A percentile compares a stretch with the other conserved stretches of the same genome.
These are phyloP conservation scores for Tetracladium setigerum DNA, from an alignment of 495 filamentous ascomycete genomes.

Conservation along the genomic window DNA sequence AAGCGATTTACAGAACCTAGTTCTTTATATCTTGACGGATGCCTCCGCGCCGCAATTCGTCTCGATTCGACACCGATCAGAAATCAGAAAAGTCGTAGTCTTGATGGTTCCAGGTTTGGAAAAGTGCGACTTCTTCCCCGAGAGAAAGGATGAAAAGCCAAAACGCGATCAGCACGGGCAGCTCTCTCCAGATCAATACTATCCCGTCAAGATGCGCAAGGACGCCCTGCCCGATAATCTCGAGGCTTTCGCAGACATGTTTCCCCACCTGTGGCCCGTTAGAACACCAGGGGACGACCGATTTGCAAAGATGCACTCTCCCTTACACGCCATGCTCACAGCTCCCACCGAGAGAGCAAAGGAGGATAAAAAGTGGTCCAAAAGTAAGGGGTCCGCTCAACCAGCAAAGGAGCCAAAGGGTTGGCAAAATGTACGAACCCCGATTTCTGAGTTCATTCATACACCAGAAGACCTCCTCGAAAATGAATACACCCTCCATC, in stretches of 20 bases:
- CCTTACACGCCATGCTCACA: constrained; percentile 69
- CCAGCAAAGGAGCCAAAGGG: constrained; percentile 48
- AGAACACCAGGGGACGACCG: constrained; percentile 78
- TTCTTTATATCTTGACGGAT: constrained; percentile 87
- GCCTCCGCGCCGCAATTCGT: constrained; percentile 81
- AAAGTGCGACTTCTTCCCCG: constrained; percentile 64
- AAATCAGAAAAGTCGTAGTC: constrained; percentile 79
- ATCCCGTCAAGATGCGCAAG: constrained; percentile 56
- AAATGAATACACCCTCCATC: constrained; percentile 75
- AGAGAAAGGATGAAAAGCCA: constrained; percentile 7
- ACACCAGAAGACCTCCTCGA: constrained; percentile 67
- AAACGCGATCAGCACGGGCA: background rate
- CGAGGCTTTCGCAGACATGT: constrained; percentile 70
- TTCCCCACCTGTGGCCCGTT: constrained; percentile 83
- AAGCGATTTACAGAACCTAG: constrained; percentile 67
- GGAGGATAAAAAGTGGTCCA: constrained; percentile 42
- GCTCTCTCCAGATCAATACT: constrained; percentile 55
- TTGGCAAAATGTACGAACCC: constrained; percentile 62
- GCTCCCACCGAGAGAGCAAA: constrained; percentile 56
- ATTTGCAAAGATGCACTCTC: constrained; percentile 72
- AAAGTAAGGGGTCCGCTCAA: constrained; percentile 39
- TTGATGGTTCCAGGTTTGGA: constrained; percentile 91
- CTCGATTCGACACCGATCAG: constrained; percentile 62
- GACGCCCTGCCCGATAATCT: constrained; percentile 55
- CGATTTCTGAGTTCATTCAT: constrained; percentile 68